phyloP scores from a whole-genome alignment of 2,329 filamentous ascomycete genomes.

The Botrytis paeoniae region DNA sequence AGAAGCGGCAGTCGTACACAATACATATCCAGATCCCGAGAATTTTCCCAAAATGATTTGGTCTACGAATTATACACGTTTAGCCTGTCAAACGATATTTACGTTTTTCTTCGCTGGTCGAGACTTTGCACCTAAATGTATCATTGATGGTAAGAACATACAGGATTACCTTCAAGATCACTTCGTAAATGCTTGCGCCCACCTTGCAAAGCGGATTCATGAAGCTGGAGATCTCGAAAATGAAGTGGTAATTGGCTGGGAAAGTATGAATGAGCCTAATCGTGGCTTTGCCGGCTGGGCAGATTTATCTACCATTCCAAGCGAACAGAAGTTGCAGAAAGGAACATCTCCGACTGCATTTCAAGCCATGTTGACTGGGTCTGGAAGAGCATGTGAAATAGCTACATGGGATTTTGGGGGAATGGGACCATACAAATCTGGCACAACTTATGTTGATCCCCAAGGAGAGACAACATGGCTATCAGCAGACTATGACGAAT shows the following conservation, averaged over 20 bases:
- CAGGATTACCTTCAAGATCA: conserved; percentile 92
- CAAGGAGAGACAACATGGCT: conserved; percentile 85
- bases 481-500: conserved; percentile 77
- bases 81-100: conserved; percentile 87
- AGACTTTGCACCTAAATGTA: conserved; percentile 92
- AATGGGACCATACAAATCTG: conserved; percentile 87
- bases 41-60: conserved; percentile 98
- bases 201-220: conserved; percentile 79
- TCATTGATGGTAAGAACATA: conserved; percentile 92
- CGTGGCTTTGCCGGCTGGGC: conserved; percentile 79
- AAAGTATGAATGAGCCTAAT: conserved; percentile 94
- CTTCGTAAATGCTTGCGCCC: conserved; percentile 74
- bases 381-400: conserved; percentile 84
- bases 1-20: conserved; percentile 91
- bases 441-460: conserved; percentile 78
- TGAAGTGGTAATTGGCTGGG: conserved; percentile 89
- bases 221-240: conserved; percentile 87
- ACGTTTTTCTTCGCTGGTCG: conserved; percentile 89
- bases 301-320: conserved; percentile 77
- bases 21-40: conserved; percentile 81
- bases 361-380: conserved; percentile 90
- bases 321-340: conserved; percentile 87
- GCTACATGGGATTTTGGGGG: conserved; percentile 92
- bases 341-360: conserved; percentile 91
- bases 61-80: conserved; percentile 92